Evolutionary conservation across 495 filamentous ascomycete species (phyloP).

Genomic region (Aspergillus conjunctus): DNA sequence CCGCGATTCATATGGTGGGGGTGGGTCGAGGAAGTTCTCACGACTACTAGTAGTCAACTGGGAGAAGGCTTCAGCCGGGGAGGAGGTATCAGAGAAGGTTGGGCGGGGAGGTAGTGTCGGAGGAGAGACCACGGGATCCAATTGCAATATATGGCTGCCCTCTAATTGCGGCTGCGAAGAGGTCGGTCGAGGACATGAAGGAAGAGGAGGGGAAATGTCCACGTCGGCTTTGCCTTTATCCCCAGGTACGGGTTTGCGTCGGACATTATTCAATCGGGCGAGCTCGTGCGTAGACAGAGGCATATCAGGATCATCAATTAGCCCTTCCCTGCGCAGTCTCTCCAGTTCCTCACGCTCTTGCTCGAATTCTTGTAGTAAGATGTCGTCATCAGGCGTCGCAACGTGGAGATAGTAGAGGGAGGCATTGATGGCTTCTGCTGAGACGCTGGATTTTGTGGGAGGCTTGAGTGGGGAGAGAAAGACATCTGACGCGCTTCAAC

Average conservation of each 20-base stretch:
- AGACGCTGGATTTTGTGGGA: conserved; percentile 76
- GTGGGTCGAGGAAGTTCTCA: conserved; percentile 6
- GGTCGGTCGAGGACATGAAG: conserved; percentile 17
- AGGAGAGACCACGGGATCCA: conserved; percentile 1
- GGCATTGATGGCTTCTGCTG: conserved; percentile 79
- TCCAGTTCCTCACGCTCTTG: conserved; percentile 46
- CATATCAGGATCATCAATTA: conserved; percentile 29
- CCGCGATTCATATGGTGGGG: not conserved
- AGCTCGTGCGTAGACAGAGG: conserved; percentile 30
- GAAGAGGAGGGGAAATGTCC: conserved; percentile 20
- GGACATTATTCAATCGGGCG: conserved; percentile 44
- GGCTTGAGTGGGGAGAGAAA: conserved; percentile 93
- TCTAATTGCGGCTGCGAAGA: conserved; percentile 23
- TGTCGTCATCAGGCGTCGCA: conserved; percentile 62
- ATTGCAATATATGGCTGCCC: not conserved
- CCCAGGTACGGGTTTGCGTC: conserved; percentile 44
- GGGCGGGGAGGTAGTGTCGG: conserved; percentile 23
- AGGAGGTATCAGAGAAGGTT: conserved; percentile 5
- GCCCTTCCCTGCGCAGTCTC: conserved; percentile 46
- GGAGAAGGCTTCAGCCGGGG: not conserved
- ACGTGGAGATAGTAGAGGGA: conserved; percentile 92
- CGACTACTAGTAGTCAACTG: not conserved
- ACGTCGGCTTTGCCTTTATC: conserved; percentile 18
- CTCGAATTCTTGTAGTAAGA: conserved; percentile 50
- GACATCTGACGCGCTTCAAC: conserved; percentile 60